Evolutionary conservation across 441 rosid genomes (phyloP).

Genomic region (Croton laevigatus): DNA sequence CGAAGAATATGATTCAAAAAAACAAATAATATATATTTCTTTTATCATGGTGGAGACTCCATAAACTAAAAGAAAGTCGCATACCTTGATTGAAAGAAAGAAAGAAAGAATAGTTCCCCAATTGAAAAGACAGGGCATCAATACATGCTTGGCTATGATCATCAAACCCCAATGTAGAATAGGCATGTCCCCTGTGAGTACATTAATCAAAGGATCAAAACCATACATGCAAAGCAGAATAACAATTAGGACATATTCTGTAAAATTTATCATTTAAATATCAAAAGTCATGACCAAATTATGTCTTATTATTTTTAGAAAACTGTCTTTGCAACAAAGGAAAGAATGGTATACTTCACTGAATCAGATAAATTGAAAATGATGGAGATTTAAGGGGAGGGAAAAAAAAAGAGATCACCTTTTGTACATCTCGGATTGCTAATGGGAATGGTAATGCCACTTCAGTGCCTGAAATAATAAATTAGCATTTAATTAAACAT

Average conservation of each 20-base stretch:
- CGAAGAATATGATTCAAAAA: conserved; percentile 44
- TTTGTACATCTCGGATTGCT: conserved; percentile 17
- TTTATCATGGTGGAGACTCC: conserved; percentile 49
- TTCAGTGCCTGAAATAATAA: conserved; percentile 24
- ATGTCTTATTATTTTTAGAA: background rate
- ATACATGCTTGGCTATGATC: conserved; percentile 18
- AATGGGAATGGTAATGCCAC: conserved; percentile 22
- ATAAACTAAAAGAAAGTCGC: conserved; percentile 29
- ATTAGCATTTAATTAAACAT: conserved; percentile 12
- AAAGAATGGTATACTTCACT: conserved; percentile 22
- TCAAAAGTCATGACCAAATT: conserved; percentile 9
- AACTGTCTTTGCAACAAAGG: background rate
- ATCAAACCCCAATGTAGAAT: conserved; percentile 24
- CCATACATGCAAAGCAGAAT: background rate
- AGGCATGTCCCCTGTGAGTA: conserved; percentile 18
- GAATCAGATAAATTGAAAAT: conserved; percentile 3
- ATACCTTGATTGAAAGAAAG: conserved; percentile 16
- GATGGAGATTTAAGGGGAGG: background rate
- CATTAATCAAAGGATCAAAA: conserved; percentile 5
- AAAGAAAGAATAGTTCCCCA: conserved; percentile 29
- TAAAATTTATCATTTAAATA: background rate
- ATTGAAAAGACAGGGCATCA: conserved; percentile 28
- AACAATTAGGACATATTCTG: background rate
- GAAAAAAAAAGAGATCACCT: conserved; percentile 9
- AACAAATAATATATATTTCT: conserved; percentile 15